Evolutionary conservation across 768 basidiomycete genomes (phyloP).

Genomic region (Mrakia gelida): DNA sequence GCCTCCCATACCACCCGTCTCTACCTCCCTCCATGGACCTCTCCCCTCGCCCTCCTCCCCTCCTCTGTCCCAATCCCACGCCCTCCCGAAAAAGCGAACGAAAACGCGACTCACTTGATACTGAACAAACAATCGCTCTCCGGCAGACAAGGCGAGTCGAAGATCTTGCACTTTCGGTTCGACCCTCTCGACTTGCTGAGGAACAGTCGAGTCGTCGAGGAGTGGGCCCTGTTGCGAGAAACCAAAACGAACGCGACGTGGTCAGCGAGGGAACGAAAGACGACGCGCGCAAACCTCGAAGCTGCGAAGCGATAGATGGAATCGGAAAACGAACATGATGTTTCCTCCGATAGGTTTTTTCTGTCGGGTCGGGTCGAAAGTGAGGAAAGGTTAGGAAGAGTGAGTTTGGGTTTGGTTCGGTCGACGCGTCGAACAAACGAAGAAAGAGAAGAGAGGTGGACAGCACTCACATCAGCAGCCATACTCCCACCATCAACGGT

Average conservation of each 20-base stretch:
- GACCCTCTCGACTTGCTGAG: constrained; percentile 87
- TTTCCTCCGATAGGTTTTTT: constrained; percentile 99
- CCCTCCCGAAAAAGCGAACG: background rate
- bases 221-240: constrained; percentile 63
- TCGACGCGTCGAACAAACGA: constrained; percentile 60
- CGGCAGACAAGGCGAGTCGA: constrained; percentile 94
- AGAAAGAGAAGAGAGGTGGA: constrained; percentile 50
- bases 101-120: constrained; percentile 51
- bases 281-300: no score
- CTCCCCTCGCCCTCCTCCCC: background rate
- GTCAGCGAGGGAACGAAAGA: background rate
- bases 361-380: background rate
- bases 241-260: background rate
- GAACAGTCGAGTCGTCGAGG: constrained; percentile 90
- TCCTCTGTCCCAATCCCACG: no score
- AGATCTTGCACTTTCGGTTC: constrained; percentile 91
- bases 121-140: constrained; percentile 95
- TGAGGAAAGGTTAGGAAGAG: background rate
- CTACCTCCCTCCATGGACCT: no score
- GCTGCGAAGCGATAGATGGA: no score
- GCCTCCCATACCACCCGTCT: no score
- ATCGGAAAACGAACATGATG: constrained; percentile 62
- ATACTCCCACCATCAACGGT: constrained; percentile 92
- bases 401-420: background rate
- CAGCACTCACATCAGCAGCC: constrained; percentile 6